Evolutionary conservation across 768 basidiomycete genomes (phyloP), one percentile per base, ranked within the genome.

Genomic region (Rhizopogon sp.): DNA sequence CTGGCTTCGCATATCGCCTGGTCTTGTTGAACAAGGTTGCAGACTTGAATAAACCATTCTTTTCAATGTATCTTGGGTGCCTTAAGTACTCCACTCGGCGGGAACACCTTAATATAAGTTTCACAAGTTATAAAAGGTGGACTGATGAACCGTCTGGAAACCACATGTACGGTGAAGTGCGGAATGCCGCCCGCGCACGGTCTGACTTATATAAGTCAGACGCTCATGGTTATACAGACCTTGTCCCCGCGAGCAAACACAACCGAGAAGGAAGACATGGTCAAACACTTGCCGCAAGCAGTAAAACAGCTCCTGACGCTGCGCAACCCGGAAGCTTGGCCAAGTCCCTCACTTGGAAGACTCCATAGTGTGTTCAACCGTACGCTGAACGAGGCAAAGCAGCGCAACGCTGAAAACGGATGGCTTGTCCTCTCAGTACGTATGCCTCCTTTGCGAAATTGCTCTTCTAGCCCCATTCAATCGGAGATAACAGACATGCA

Each of bases 401-500:
- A 72, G 43, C 80, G 78, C 58, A 83, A 80, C 16, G 88, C 82
- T 33, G 84, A 85, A 71, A 85, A 81, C 10, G 89, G 85, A 44
- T 93, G 90, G 90, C 78, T 93, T 17, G 89, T 90, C 50, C 76
- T 92, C 22, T 78, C 88, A 60, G 90, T 87, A 69, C 64, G 80
- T 68, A 54, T 39, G 41, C 56, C 51, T n/a, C 53, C n/a, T 52
- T 44, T 55, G 37, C 57, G 56, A 42, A 43, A 55, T 55, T 43
- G 54, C 53, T 13, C 59, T 69, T 33, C 62, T 70, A 51, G 61
- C 64, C 50, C 33, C 70, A 63, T 54, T 63, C 58, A 69, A 60
- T 39, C 64, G 66, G 61, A 66, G 61, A 64, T 66, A 70, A 57
- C 68, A 92, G 85, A 91, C 90, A 52, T 93, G 90, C 65, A 85